Base-by-base conservation (phyloP, 352 stramenopile species). In the Phytophthora foliorum region DNA sequence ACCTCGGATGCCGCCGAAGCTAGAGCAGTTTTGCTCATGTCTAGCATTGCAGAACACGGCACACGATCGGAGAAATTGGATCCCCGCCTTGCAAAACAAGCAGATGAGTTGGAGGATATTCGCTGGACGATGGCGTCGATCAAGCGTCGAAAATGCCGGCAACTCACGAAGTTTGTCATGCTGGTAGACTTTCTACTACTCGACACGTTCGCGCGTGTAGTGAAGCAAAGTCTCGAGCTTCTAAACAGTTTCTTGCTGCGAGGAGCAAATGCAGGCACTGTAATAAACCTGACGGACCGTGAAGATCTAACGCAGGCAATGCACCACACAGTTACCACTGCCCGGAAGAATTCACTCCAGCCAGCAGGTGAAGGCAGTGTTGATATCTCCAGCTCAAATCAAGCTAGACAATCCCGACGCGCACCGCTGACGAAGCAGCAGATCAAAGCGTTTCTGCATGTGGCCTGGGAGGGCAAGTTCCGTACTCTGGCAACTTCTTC, bases 51-150 rank as follows among this genome's bases (percentile, higher is more conserved):
- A 10, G 49, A 66, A 4, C 29, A 52, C 2, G 27, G 50, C 17
- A 44, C 32, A 8, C 31, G 32, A 7, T 19, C 74, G 14, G 48
- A 56, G n/a, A 60, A 68, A 24, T 31, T 73, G 13, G 32, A 65
- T 13, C 59, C 71, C 22, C 24, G 21, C 1, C 4, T 17, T 4
- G 4, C 8, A n/a, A 41, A 41, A 16, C 53, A 70, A 22, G 14
- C 64, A n/a, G 67, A 83, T 24, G 64, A 75, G 0, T 17, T 87
- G 17, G 78, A 86, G 27, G 69, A 89, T 27, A 88, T 92, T 56
- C 78, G 79, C 3, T 94, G 86, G 86, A 92, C 84, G 2, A 71
- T 92, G 51, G 86, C 84, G 7, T 84, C 86, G 2, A 90, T 92
- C 17, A 81, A 74, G 38, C 75, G 86, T 0, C 70, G 82, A 6